phyloP scores from a whole-genome alignment of 139 green algal species.

The Medakamo hakoo region DNA sequence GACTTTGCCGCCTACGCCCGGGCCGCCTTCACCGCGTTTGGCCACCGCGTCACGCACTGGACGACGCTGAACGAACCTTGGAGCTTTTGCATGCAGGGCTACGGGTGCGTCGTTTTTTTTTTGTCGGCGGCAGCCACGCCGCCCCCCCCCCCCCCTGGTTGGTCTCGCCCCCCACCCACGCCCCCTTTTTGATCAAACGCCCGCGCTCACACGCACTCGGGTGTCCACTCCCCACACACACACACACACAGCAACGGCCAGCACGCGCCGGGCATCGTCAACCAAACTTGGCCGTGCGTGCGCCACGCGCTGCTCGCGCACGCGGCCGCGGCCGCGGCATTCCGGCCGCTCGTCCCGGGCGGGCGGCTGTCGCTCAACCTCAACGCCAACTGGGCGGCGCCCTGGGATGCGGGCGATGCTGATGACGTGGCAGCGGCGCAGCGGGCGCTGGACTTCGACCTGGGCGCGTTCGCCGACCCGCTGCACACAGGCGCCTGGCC shows the following conservation, averaged over 20 bases:
- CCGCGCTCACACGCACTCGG: too few relatives aligned
- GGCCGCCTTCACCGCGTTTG: constrained; percentile 19
- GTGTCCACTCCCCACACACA: too few relatives aligned
- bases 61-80: constrained; percentile 35
- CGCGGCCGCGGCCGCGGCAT: constrained; percentile 11
- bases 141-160: too few relatives aligned
- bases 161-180: too few relatives aligned
- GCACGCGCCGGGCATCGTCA: constrained; percentile 3
- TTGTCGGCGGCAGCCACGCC: too few relatives aligned
- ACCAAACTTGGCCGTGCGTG: background rate
- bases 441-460: constrained; percentile 5
- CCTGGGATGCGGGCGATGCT: background rate
- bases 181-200: too few relatives aligned
- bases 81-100: constrained; percentile 8
- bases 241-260: constrained; percentile 3
- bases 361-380: constrained; percentile 21
- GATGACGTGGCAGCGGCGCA: constrained; percentile 18
- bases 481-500: constrained; percentile 29
- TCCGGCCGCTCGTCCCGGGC: constrained; percentile 10
- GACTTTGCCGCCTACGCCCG: constrained; percentile 25
- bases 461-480: constrained; percentile 28
- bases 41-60: constrained; percentile 25
- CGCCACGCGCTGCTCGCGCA: constrained; percentile 27
- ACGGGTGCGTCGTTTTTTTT: too few relatives aligned
- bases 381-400: constrained; percentile 18